Evolutionary conservation across 169 alveolate species (phyloP), one percentile per base, ranked within the genome.

Genomic region (Plasmodium billcollinsi): DNA sequence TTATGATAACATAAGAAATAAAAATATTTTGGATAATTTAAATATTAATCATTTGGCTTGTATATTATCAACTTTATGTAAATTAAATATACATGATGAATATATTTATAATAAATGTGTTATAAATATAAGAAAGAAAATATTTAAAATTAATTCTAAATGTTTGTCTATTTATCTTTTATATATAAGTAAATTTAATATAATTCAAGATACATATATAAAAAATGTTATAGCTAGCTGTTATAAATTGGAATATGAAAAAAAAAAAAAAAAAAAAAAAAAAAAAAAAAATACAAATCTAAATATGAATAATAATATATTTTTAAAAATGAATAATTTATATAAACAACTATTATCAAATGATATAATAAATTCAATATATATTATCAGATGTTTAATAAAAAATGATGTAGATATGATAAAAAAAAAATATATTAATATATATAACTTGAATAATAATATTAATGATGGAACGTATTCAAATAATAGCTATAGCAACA

Each of bases 101-200:
- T n/a, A 43, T 14, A 85, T 85, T 26, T 85, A 70, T 50, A 74
- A 71, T 20, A 21, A 71, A 14, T 71, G 85, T 67, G 24, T 85
- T 59, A 85, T 59, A 59, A 71, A 85, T 54, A 26, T 85, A 43
- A 71, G 62, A 61, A 85, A 71, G 24, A 85, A 85, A 71, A 70
- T 85, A 0, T 71, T 71, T 26, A 85, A 85, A 47, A 85, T 85
- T 24, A 54, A 85, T 21, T 6, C 63, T 2, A 85, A 74, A 20
- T 85, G 88, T 52, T 63, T 85, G 0, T 15, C 88, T 50, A 85
- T 85, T 59, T 85, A 85, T 63, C 29, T 85, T 1, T 43, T 85
- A 21, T 85, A 85, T 45, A 74, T 85, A 33, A 85, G 92, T 52
- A 85, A 71, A 59, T 85, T 71, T 29, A 73, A 73, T 15, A 7